Evolutionary conservation across 2,329 filamentous ascomycete genomes (phyloP), one percentile per base, ranked within the genome.

Genomic region (Botrytis byssoidea): DNA sequence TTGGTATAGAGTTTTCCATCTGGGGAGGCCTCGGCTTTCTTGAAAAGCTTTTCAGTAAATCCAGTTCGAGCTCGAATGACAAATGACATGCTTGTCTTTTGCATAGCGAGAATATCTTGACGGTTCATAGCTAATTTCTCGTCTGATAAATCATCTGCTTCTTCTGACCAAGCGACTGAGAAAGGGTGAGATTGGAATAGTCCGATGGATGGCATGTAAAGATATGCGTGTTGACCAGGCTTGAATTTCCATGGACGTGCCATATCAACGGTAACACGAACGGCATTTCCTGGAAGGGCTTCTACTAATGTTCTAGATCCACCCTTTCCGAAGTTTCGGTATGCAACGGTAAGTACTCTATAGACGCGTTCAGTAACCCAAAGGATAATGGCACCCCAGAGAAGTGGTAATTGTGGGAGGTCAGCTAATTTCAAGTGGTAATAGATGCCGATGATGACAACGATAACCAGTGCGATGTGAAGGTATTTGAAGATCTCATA

Each of bases 111-210:
- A 55, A 90, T 83, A 74, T 91, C 89, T 76, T 89, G 87, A 67
- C 87, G 85, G 76, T 85, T 87, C 83, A 88, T 87, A n/a, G 87
- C 86, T 57, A 90, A 83, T 82, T 88, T 88, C 76, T 90, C 88
- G 18, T 82, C 81, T 70, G 83, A 83, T 20, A 84, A 78, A 68
- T 85, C 82, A 74, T 88, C 86, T 60, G 85, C 86, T 75, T 93
- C 91, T 74, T 93, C 90, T 76, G 89, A 91, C 92, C 92, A 95
- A 51, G 91, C 91, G 61, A 94, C 86, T 4, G 92, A 93, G 84
- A 95, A 95, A 1, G 92, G 92, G 79, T 95, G 92, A 65, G 91
- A 93, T 78, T 92, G 92, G 88, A 89, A 91, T 75, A 90, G 86
- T 76, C 91, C 91, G 79, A 95, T 85, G 8, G 86, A 85, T 12